Evolutionary conservation across 306 rosid species (phyloP).

Genomic region (Quillaja saponaria): DNA sequence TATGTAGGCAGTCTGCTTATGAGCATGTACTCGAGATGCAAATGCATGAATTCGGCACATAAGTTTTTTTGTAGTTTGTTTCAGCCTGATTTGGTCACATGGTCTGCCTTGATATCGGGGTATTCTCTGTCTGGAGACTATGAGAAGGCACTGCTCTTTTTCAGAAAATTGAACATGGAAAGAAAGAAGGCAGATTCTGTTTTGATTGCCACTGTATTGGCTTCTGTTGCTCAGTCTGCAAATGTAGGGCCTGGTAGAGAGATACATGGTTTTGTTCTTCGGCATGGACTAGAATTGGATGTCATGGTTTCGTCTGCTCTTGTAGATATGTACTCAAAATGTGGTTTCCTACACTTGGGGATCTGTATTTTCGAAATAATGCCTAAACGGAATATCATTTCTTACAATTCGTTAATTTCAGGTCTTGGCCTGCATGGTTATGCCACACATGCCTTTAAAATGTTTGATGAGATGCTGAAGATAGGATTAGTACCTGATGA

Average conservation of each 20-base stretch:
- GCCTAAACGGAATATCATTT: slow-evolving; percentile 56
- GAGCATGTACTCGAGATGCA: slow-evolving; percentile 80
- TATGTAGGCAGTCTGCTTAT: slow-evolving; percentile 71
- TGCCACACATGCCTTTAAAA: slow-evolving; percentile 58
- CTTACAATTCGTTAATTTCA: slow-evolving; percentile 75
- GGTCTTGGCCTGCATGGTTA: slow-evolving; percentile 81
- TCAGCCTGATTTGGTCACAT: slow-evolving; percentile 76
- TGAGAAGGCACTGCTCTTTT: slow-evolving; percentile 49
- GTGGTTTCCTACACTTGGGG: slow-evolving; percentile 70
- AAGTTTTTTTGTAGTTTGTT: slow-evolving; percentile 55
- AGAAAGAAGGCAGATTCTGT: slow-evolving; percentile 62
- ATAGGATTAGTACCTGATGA: slow-evolving; percentile 63
- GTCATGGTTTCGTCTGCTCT: slow-evolving; percentile 79
- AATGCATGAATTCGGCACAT: slow-evolving; percentile 60
- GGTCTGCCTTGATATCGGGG: slow-evolving; percentile 86
- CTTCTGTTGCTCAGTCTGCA: slow-evolving; percentile 64
- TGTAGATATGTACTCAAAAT: slow-evolving; percentile 76
- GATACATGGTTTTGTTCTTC: slow-evolving; percentile 69
- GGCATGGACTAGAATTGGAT: slow-evolving; percentile 65
- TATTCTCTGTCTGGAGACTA: slow-evolving; percentile 64
- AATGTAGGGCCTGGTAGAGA: slow-evolving; percentile 59
- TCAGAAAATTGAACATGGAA: slow-evolving; percentile 56
- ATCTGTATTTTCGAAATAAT: slow-evolving; percentile 50
- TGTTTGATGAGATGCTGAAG: slow-evolving; percentile 54
- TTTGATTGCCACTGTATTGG: slow-evolving; percentile 69